Evolutionary conservation across 768 basidiomycete genomes (phyloP).

Genomic region (Phylloporus sp.): DNA sequence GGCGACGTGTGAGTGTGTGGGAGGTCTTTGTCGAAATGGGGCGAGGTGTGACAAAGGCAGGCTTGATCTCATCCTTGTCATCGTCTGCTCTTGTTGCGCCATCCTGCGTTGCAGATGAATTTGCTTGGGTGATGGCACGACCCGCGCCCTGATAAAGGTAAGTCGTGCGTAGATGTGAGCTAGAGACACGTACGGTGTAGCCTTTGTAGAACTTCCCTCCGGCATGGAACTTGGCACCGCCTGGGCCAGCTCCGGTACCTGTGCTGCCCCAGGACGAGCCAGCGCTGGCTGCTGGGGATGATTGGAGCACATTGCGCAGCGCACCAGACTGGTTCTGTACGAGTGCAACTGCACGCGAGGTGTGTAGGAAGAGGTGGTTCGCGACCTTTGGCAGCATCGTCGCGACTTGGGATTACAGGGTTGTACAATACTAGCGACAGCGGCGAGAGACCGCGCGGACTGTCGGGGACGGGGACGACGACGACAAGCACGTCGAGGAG

Average conservation of each 20-base stretch:
- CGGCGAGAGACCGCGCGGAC: neutral
- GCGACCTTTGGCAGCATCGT: conserved; percentile 82
- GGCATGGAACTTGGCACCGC: conserved; percentile 67
- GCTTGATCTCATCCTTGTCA: conserved; percentile 51
- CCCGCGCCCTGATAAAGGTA: conserved; percentile 53
- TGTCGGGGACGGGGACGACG: neutral
- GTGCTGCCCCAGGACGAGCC: conserved; percentile 53
- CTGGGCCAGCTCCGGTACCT: conserved; percentile 53
- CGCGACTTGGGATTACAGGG: too few relatives aligned
- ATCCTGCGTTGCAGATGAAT: conserved; percentile 55
- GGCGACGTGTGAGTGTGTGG: conserved; percentile 52
- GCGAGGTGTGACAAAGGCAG: conserved; percentile 30
- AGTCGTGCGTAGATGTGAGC: neutral
- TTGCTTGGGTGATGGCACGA: conserved; percentile 63
- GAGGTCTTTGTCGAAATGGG: conserved; percentile 30
- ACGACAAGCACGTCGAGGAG: neutral
- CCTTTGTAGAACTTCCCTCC: conserved; percentile 69
- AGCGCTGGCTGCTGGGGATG: conserved; percentile 42
- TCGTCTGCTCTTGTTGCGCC: conserved; percentile 45
- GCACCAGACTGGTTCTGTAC: conserved; percentile 69
- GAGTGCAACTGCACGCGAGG: conserved; percentile 69
- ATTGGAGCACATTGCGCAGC: conserved; percentile 73
- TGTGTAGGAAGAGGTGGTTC: conserved; percentile 71
- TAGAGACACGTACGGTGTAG: conserved; percentile 51
- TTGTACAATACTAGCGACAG: neutral